Percentiles rank a stretch among this genome's conserved stretches.
phyloP scores from a whole-genome alignment of 2,329 filamentous ascomycete species.

The Metarhizium anisopliae region DNA sequence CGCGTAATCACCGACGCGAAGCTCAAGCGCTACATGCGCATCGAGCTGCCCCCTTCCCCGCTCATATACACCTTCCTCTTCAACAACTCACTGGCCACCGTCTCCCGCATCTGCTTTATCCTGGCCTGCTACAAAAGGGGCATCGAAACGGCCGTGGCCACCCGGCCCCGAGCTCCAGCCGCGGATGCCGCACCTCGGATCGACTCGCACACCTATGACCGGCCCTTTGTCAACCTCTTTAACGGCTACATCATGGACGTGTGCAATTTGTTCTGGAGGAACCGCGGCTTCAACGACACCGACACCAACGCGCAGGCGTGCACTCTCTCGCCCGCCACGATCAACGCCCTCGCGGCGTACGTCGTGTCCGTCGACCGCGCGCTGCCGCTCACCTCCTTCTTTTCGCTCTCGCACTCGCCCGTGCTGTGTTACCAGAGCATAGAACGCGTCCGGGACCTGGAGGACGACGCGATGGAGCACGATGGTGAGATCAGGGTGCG shows the following conservation, averaged over 20 bases:
- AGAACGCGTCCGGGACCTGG: constrained; percentile 43
- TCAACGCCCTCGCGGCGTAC: constrained; percentile 38
- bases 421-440: constrained; percentile 47
- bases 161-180: constrained; percentile 10
- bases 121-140: constrained; percentile 65
- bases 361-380: constrained; percentile 37
- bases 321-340: constrained; percentile 34
- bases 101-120: constrained; percentile 61
- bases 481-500: constrained; percentile 33
- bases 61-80: constrained; percentile 67
- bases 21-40: constrained; percentile 47
- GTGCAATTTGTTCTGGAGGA: constrained; percentile 75
- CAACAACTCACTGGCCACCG: constrained; percentile 48
- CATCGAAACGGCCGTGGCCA: constrained; percentile 55
- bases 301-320: constrained; percentile 57
- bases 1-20: constrained; percentile 42
- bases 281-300: constrained; percentile 55
- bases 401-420: constrained; percentile 52
- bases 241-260: constrained; percentile 83
- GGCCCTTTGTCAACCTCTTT: constrained; percentile 57
- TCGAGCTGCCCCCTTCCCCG: constrained; percentile 58
- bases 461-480: constrained; percentile 42
- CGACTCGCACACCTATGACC: constrained; percentile 38
- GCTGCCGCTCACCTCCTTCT: constrained; percentile 38
- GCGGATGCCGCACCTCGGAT: constrained; percentile 16